phyloP scores from a whole-genome alignment of 2,329 filamentous ascomycete genomes.

The Exserohilum rostratum region DNA sequence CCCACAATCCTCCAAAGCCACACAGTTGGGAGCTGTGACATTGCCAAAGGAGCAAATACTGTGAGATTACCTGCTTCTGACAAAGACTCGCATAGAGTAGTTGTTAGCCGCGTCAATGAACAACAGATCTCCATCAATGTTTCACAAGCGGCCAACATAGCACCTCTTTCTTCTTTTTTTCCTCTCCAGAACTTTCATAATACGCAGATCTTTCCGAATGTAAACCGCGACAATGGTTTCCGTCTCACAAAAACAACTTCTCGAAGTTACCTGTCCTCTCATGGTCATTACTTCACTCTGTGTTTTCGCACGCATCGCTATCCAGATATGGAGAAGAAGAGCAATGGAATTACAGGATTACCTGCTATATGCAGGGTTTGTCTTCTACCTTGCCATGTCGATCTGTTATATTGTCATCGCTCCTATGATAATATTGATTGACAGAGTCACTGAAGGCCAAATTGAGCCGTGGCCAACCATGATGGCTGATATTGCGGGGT shows the following conservation, averaged over 20 bases:
- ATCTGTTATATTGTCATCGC: constrained; percentile 43
- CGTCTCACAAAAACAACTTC: constrained; percentile 3
- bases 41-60: background rate
- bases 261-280: background rate
- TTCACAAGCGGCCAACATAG: background rate
- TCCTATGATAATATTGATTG: constrained; percentile 39
- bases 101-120: background rate
- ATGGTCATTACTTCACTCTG: constrained; percentile 16
- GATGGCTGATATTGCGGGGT: constrained; percentile 32
- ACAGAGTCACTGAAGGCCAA: constrained; percentile 26
- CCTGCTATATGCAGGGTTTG: constrained; percentile 30
- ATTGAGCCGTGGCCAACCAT: constrained; percentile 33
- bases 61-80: background rate
- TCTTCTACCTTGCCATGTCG: constrained; percentile 32
- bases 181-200: background rate
- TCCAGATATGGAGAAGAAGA: constrained; percentile 8
- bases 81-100: background rate
- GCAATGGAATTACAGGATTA: constrained; percentile 9
- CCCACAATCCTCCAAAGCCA: background rate
- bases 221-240: background rate
- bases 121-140: background rate
- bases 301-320: constrained; percentile 10
- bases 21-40: background rate
- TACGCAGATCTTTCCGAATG: background rate
- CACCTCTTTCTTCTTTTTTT: background rate